Evolutionary conservation across 208 protist species (phyloP).

Genomic region (Acanthamoeba comandoni): DNA sequence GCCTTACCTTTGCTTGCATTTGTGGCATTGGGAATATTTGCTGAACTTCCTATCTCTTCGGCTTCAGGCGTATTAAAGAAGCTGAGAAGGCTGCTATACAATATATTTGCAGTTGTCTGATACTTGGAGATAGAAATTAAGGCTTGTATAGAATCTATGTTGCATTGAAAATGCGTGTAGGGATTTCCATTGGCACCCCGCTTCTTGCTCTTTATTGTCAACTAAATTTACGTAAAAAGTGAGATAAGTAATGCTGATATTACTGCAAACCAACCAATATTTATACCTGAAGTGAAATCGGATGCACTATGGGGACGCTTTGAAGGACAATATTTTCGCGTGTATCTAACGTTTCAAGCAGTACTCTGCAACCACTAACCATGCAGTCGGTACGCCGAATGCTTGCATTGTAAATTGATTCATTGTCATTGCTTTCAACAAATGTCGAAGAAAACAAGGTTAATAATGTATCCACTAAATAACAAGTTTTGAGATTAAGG

Average conservation of each 20-base stretch:
- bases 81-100: no score
- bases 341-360: slow-evolving; percentile 30
- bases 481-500: no score
- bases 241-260: background rate
- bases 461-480: no score
- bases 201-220: background rate
- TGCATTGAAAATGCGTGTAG: slow-evolving; percentile 56
- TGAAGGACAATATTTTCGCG: background rate
- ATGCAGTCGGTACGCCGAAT: slow-evolving; percentile 5
- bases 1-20: no score
- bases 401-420: slow-evolving; percentile 10
- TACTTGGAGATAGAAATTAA: slow-evolving; percentile 56
- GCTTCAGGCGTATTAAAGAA: background rate
- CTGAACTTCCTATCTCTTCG: background rate
- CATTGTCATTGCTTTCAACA: slow-evolving; percentile 2
- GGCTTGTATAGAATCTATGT: slow-evolving; percentile 20
- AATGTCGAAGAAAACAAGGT: no score
- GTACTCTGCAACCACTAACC: slow-evolving; percentile 11
- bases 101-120: slow-evolving; percentile 36
- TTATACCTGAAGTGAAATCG: slow-evolving; percentile 28
- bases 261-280: no score
- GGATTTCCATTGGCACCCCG: background rate
- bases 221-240: background rate
- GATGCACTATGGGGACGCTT: slow-evolving; percentile 33
- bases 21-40: background rate